Evolutionary conservation across 805 yeast species (phyloP).

Genomic region (Saccharomyces paradoxus): DNA sequence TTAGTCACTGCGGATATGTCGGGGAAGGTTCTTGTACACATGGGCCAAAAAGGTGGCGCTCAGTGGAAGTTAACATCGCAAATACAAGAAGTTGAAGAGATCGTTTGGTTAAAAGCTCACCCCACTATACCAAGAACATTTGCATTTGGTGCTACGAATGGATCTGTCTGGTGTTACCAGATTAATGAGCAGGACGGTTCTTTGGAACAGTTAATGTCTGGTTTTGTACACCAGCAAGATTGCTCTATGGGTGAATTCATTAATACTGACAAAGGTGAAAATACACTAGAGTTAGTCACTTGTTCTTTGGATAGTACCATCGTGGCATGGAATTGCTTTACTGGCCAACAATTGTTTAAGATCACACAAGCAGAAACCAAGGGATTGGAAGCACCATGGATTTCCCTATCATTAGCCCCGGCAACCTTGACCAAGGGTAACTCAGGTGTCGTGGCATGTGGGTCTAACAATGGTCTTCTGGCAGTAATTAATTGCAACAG

Average conservation of each 20-base stretch:
- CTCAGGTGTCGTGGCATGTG: conserved; percentile 58
- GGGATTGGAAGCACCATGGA: conserved; percentile 85
- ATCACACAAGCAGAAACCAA: conserved; percentile 58
- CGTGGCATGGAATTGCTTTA: conserved; percentile 83
- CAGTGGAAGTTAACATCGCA: conserved; percentile 66
- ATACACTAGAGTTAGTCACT: conserved; percentile 61
- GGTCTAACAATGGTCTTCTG: conserved; percentile 81
- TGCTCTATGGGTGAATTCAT: conserved; percentile 76
- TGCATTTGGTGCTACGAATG: conserved; percentile 89
- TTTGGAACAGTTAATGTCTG: conserved; percentile 65
- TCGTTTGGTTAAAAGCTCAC: conserved; percentile 75
- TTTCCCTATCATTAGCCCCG: conserved; percentile 44
- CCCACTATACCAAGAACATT: conserved; percentile 64
- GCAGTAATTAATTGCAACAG: conserved; percentile 67
- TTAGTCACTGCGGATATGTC: conserved; percentile 91
- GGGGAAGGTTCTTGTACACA: conserved; percentile 71
- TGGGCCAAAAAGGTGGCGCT: conserved; percentile 68
- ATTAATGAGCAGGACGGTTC: conserved; percentile 44
- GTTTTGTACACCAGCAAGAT: conserved; percentile 72
- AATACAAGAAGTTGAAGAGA: conserved; percentile 83
- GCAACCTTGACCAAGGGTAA: conserved; percentile 37
- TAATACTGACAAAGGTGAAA: conserved; percentile 43
- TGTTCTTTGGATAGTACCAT: conserved; percentile 80
- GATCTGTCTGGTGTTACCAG: conserved; percentile 90
- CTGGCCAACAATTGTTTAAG: conserved; percentile 61